Evolutionary conservation across 2,329 filamentous ascomycete genomes (phyloP), one percentile per base, ranked within the genome.

Genomic region (Neophaeococcomyces aloes): DNA sequence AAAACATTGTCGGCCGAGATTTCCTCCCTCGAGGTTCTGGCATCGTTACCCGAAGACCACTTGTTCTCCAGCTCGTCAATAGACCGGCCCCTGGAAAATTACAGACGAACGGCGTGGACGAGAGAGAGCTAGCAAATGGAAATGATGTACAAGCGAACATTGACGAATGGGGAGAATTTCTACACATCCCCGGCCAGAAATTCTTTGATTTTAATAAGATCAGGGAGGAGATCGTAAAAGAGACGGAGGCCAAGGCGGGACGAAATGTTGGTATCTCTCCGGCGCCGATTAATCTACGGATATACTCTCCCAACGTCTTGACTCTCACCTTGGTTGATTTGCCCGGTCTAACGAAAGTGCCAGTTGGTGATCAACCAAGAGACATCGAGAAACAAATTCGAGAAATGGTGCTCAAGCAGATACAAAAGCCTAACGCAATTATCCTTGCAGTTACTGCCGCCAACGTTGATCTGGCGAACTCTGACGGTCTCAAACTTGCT

Each of bases 141-240:
- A 79, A 75, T 53, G 91, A 96, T 66, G 83, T 84, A 64, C 83
- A 87, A 55, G 86, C 88, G 59, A 98, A 98, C 65, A 66, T 76
- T 15, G 87, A 96, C 61, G 91, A 98, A 66, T 98, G 93, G 86
- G 91, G 89, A 71, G 91, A 98, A 72, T 98, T 98, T 67, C 74
- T 98, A 52, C 91, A 98, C 66, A 85, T 98, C 52, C 89, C 91
- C 15, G 91, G 88, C 57, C 86, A 96, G 68, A 96, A 96, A 68
- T 96, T 94, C 71, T 80, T 80, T 68, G 91, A 98, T 69, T 98
- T 98, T 71, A 85, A 87, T 72, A 94, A 95, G 74, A 94, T 98
- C 59, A 79, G 91, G 57, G 91, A 96, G 46, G 91, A 98, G 70
- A 98, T 98, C 62, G 83, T 89, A 54, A 81, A 86, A 58, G 91